Evolutionary conservation across 2,329 filamentous ascomycete species (phyloP), one percentile per base, ranked within the genome.

Genomic region (Trichothecium sympodiale): DNA sequence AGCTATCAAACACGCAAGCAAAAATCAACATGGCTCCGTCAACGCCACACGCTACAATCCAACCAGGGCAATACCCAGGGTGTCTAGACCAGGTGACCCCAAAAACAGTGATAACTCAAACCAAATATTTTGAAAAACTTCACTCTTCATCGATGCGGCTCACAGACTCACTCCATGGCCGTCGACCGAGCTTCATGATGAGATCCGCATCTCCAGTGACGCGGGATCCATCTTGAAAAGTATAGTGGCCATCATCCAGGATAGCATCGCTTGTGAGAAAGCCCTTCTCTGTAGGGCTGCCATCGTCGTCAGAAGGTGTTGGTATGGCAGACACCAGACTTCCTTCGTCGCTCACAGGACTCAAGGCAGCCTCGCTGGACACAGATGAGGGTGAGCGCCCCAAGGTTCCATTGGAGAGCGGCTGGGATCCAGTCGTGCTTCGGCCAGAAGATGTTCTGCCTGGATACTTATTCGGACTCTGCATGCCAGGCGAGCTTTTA

Each of bases 241-340:
- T 50, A 37, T 56, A 60, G 35, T 53, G 50, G 23, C 40, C 45
- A 14, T 58, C 54, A 31, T 30, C 8, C 14, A 23, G 13, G 37
- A n/a, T 13, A 35, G 23, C 28, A 18, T 32, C 31, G 20, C 10
- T 10, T 25, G 20, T 25, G 10, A 25, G 10, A 10, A 25, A 25
- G 20, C 20, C 20, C 20, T 30, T 46, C 8, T 53, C 54, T 14
- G 47, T 43, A 7, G 55, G 53, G 37, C 50, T 55, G 9, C 51
- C 44, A 31, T 64, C 55, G 9, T 50, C 44, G 31, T 64, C 60
- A 12, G 53, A 54, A 4, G 60, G 60, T 3, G 60, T 61, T 1
- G 56, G 56, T 12, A 55, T 38, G 4, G 53, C 53, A 32, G 56
- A 55, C 12, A 51, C 54, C 26, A 49, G 53, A 37, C 56, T 59